phyloP scores from a whole-genome alignment of 805 yeast species.

The Saccharomycopsis malanga region DNA sequence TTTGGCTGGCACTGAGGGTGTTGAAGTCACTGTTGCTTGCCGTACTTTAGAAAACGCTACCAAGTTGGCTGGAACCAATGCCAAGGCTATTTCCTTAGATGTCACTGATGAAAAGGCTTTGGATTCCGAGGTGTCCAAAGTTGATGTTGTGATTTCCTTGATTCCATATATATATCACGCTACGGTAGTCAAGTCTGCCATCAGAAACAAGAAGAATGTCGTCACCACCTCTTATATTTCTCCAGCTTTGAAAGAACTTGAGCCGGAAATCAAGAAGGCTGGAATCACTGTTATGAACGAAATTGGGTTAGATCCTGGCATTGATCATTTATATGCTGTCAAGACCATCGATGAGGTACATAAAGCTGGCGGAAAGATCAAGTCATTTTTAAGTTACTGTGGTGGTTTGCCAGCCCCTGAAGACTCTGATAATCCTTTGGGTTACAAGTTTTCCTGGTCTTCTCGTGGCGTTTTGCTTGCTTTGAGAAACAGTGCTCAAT shows the following conservation, averaged over 20 bases:
- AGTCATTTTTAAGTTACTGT: constrained; percentile 91
- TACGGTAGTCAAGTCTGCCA: constrained; percentile 86
- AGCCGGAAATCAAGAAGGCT: constrained; percentile 82
- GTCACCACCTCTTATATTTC: constrained; percentile 97
- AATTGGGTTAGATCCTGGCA: constrained; percentile 98
- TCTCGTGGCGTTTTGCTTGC: constrained; percentile 97
- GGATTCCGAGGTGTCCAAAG: constrained; percentile 68
- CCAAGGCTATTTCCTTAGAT: constrained; percentile 81
- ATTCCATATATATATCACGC: constrained; percentile 96
- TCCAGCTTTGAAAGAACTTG: constrained; percentile 81
- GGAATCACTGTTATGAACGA: constrained; percentile 98
- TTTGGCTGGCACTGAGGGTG: constrained; percentile 66
- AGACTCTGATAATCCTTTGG: constrained; percentile 94
- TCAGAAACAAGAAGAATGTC: constrained; percentile 78
- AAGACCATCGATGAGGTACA: constrained; percentile 98
- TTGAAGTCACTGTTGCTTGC: constrained; percentile 93
- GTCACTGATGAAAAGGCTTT: constrained; percentile 74
- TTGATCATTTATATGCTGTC: constrained; percentile 96
- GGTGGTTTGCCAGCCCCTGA: constrained; percentile 99
- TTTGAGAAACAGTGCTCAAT: constrained; percentile 86
- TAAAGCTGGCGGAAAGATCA: constrained; percentile 82
- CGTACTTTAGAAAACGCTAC: constrained; percentile 86
- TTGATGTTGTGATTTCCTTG: constrained; percentile 85
- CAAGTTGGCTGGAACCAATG: constrained; percentile 69
- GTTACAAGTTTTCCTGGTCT: constrained; percentile 99